phyloP scores from a whole-genome alignment of 1,284 basidiomycete genomes.

The Mycena sp. region DNA sequence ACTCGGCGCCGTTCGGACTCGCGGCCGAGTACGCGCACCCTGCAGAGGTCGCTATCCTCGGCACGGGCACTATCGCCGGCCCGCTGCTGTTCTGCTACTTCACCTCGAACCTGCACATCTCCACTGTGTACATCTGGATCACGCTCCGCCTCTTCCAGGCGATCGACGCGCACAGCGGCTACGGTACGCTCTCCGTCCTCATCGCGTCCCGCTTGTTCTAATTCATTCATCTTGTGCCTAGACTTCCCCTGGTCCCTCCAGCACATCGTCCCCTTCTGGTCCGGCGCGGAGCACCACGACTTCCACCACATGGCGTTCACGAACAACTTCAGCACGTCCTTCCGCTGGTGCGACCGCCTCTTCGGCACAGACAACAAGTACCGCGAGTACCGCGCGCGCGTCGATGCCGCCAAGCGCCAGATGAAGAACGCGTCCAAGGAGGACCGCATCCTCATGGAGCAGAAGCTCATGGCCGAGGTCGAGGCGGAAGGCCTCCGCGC shows the following conservation, averaged over 20 bases:
- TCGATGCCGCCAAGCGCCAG: slow-evolving; percentile 65
- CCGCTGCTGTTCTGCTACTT: slow-evolving; percentile 88
- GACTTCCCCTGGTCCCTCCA: slow-evolving; percentile 99
- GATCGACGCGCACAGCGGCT: slow-evolving; percentile 96
- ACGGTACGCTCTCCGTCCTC: slow-evolving; percentile 63
- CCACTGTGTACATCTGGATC: slow-evolving; percentile 96
- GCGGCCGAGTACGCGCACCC: slow-evolving; percentile 99
- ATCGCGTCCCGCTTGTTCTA: slow-evolving; percentile 14
- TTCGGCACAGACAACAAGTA: slow-evolving; percentile 92
- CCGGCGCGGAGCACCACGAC: slow-evolving; percentile 98
- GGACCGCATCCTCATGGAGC: slow-evolving; percentile 65
- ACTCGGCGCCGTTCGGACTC: slow-evolving; percentile 96
- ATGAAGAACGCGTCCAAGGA: slow-evolving; percentile 62
- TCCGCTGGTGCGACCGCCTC: slow-evolving; percentile 91
- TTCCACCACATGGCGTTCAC: slow-evolving; percentile 95
- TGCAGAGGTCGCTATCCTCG: slow-evolving; percentile 91
- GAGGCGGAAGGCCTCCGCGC: slow-evolving; percentile 79
- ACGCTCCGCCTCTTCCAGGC: slow-evolving; percentile 96
- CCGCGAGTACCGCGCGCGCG: slow-evolving; percentile 74
- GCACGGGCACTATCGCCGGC: slow-evolving; percentile 87
- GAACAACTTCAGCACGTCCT: slow-evolving; percentile 92
- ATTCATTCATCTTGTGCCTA: slow-evolving; percentile 36
- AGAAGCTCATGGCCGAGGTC: slow-evolving; percentile 65
- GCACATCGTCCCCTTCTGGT: slow-evolving; percentile 97
- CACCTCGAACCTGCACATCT: slow-evolving; percentile 82